A percentile compares a stretch with the other conserved stretches of the same genome.
These are phyloP conservation scores for Pythium folliculosum DNA, from an alignment of 352 stramenopile genomes.

Conservation along the genomic window DNA sequence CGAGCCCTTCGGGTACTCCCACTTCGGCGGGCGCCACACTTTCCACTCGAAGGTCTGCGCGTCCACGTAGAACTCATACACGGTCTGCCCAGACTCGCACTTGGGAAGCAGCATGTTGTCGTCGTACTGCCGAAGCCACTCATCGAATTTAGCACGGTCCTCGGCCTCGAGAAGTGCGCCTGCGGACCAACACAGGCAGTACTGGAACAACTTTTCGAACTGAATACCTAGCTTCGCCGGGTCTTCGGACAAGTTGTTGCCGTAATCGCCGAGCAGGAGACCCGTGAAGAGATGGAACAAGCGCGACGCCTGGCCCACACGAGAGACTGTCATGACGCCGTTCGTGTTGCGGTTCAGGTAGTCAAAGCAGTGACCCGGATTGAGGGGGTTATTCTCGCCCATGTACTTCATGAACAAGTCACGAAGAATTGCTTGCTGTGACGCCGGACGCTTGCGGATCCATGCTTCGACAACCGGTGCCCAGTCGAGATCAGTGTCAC, in stretches of 20 bases:
- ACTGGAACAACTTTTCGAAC: constrained; percentile 96
- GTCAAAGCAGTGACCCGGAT: constrained; percentile 95
- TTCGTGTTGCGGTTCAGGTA: constrained; percentile 94
- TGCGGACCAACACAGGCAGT: constrained; percentile 96
- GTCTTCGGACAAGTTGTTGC: constrained; percentile 66
- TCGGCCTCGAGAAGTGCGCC: constrained; percentile 96
- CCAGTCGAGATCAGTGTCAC: constrained; percentile 98
- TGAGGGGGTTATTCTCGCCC: constrained; percentile 92
- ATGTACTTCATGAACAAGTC: constrained; percentile 97
- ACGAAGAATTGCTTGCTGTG: constrained; percentile 89
- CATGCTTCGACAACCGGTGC: constrained; percentile 95
- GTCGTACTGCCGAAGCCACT: constrained; percentile 94
- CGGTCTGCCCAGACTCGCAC: constrained; percentile 83
- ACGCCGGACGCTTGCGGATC: constrained; percentile 90
- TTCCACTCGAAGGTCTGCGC: constrained; percentile 93
- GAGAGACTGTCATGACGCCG: constrained; percentile 94
- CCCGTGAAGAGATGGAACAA: constrained; percentile 91
- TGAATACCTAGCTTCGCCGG: constrained; percentile 69
- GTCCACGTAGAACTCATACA: constrained; percentile 95
- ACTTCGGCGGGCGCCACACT: constrained; percentile 93
- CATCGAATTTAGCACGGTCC: constrained; percentile 95
- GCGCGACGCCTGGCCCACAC: constrained; percentile 82
- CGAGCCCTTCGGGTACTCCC: constrained; percentile 93
- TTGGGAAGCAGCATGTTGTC: constrained; percentile 91
- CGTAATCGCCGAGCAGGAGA: constrained; percentile 86